These are phyloP conservation scores for Fimicolochytrium jonesii DNA, from an alignment of 192 early-diverging fungal genomes.

Conservation along the genomic window DNA sequence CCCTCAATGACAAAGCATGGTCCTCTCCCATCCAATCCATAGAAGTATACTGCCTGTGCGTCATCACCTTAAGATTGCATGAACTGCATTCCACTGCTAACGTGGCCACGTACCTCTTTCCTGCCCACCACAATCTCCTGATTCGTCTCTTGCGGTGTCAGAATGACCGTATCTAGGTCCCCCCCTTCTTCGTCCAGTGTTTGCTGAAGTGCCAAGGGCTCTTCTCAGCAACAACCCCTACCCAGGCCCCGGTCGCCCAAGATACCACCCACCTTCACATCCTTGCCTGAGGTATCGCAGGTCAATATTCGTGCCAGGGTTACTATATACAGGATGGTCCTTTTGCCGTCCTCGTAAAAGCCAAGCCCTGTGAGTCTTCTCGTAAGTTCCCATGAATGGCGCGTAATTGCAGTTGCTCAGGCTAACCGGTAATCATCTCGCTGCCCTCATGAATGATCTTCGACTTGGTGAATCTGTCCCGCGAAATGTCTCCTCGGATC, in stretches of 20 bases:
- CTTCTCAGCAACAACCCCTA: too few relatives aligned
- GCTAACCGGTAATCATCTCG: constrained; percentile 77
- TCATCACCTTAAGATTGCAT: background rate
- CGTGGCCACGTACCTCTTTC: constrained; percentile 67
- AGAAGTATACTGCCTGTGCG: constrained; percentile 84
- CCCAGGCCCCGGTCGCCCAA: too few relatives aligned
- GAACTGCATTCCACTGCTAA: background rate
- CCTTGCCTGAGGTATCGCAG: constrained; percentile 53
- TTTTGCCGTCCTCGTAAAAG: constrained; percentile 63
- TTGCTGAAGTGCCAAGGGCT: constrained; percentile 8
- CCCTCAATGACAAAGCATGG: constrained; percentile 88
- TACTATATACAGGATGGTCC: constrained; percentile 63
- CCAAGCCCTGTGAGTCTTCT: constrained; percentile 61
- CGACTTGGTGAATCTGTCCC: constrained; percentile 71
- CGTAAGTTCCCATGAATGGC: background rate
- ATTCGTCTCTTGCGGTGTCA: constrained; percentile 52
- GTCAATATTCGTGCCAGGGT: constrained; percentile 60
- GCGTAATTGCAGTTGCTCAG: background rate
- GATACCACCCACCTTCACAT: constrained; percentile 15
- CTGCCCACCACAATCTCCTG: constrained; percentile 81
- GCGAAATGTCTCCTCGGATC: constrained; percentile 75
- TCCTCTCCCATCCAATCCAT: constrained; percentile 84
- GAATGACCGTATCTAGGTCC: constrained; percentile 68
- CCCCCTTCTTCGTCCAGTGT: constrained; percentile 81
- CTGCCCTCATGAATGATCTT: constrained; percentile 78